Base-by-base conservation (phyloP, 2,329 filamentous ascomycete genomes). In the Apiospora koreana region DNA sequence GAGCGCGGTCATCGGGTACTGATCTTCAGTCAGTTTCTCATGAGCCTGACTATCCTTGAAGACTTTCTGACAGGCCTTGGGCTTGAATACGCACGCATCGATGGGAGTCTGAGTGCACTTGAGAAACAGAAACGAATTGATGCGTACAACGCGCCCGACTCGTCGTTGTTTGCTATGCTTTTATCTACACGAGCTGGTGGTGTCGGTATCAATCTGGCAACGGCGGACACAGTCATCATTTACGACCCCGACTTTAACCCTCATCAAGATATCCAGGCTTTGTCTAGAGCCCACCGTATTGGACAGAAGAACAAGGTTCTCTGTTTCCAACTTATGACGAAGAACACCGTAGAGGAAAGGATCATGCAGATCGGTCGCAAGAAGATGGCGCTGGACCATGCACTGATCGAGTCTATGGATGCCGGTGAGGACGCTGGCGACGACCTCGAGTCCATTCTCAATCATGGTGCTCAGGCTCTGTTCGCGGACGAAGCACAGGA, bases 221-320 rank as follows among this genome's bases (percentile, higher is more conserved):
- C 95, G 9, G 96, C 96, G 2, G 96, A 99, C 78, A 99, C 96
- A 0, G 97, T 99, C 72, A 98, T 99, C 74, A 98, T 99, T 74
- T 90, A 98, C 74, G 95, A 99, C 76, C 94, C 94, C 0, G 96
- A 99, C 78, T 98, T 97, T 85, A 99, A 99, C 72, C 96, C 96
- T 0, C 96, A 99, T 78, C 96, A 99, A 81, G 97, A 99, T 77
- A 93, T 99, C 50, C 96, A 99, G 80, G 96, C 96, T 0, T 86
- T 99, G 41, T 97, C 95, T 41, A 91, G 97, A 74, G 96, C 95
- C 23, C 96, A 99, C 81, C 92, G 96, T 35, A 98, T 99, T 73
- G 97, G 97, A 0, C 97, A 99, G 81, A 94, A 94, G 80, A 94
- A 96, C 74, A 98, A 97, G 76, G 96, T 99, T 0, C 86, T 99